Conservation (phyloP, 208 protist genomes). For the Naegleria gruberi region DNA sequence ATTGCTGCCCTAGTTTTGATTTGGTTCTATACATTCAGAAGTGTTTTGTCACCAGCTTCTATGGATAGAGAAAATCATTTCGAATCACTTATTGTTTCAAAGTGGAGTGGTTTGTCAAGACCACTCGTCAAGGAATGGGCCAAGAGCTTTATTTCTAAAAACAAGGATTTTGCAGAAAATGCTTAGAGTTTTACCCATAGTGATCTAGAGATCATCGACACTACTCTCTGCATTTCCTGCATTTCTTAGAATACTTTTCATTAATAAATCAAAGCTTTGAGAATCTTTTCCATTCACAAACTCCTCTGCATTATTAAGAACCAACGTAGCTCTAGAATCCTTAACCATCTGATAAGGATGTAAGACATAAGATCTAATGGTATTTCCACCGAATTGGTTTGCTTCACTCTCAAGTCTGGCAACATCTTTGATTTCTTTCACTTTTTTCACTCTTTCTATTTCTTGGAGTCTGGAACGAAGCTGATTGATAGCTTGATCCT, state of each 20-base stretch:
- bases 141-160: not conserved
- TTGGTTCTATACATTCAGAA: not conserved
- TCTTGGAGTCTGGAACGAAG: slow-evolving; percentile 10
- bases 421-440: not conserved
- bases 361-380: not conserved
- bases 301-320: not conserved
- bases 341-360: not conserved
- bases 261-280: not conserved
- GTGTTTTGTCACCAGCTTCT: not conserved
- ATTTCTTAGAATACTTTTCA: not conserved
- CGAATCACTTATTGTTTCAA: not conserved
- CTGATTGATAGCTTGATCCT: slow-evolving; percentile 27
- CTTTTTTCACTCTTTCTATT: not conserved
- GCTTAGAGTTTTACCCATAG: not conserved
- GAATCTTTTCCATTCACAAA: not conserved
- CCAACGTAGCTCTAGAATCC: not conserved
- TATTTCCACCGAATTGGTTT: not conserved
- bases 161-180: not conserved
- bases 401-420: not conserved
- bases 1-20: not conserved
- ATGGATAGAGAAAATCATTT: not conserved
- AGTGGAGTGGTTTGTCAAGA: not conserved
- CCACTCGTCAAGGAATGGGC: not conserved
- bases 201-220: not conserved
- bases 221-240: not conserved